Conservation (phyloP, 2,329 filamentous ascomycete genomes). For the Ceratocystis destructans region DNA sequence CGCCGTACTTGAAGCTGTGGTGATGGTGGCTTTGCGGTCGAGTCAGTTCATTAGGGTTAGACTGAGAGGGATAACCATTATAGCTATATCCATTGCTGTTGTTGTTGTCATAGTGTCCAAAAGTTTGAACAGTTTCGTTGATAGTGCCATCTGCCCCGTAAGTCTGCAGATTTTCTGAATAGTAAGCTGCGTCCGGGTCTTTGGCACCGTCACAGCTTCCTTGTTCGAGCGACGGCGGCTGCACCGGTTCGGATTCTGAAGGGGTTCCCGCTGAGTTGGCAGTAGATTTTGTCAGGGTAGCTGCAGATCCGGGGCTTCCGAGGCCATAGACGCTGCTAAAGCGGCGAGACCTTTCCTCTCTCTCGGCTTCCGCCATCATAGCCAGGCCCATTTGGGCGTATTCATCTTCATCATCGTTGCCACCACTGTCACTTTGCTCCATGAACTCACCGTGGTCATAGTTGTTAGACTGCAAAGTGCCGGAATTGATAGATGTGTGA, state of each 20-base stretch:
- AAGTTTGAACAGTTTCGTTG: neutral
- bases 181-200: neutral
- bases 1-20: constrained; percentile 7
- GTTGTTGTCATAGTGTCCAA: neutral
- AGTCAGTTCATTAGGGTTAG: constrained; percentile 21
- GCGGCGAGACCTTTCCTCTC: constrained; percentile 45
- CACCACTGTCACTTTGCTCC: neutral
- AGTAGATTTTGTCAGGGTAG: neutral
- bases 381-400: constrained; percentile 72
- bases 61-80: neutral
- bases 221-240: neutral
- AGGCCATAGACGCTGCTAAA: neutral
- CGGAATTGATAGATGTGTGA: neutral
- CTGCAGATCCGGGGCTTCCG: neutral
- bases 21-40: neutral
- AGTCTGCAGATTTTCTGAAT: neutral
- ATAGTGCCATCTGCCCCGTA: neutral
- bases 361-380: constrained; percentile 66
- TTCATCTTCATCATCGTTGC: constrained; percentile 64
- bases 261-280: neutral
- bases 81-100: neutral
- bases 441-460: constrained; percentile 3
- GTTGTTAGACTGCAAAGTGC: neutral
- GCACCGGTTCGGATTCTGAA: neutral
- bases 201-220: neutral